These are phyloP conservation scores for Stachybotrys elegans DNA, from an alignment of 2,329 filamentous ascomycete species.

Conservation along the genomic window DNA sequence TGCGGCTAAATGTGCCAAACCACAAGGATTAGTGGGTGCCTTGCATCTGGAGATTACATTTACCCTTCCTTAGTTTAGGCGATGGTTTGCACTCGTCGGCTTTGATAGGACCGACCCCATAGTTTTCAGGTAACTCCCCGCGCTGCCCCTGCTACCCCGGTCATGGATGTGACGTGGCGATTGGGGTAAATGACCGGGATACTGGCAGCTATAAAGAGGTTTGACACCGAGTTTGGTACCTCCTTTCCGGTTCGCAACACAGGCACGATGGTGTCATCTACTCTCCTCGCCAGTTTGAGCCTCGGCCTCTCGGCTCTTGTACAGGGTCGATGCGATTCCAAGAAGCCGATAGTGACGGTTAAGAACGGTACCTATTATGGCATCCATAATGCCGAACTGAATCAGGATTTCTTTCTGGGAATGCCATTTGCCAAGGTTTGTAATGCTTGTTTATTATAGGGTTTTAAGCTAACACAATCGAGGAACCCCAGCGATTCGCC, in stretches of 20 bases:
- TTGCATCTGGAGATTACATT: too few relatives aligned
- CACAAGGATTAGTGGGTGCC: too few relatives aligned
- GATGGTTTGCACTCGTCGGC: too few relatives aligned
- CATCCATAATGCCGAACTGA: constrained; percentile 26
- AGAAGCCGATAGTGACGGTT: constrained; percentile 3
- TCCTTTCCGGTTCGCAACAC: background rate
- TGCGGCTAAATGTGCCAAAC: too few relatives aligned
- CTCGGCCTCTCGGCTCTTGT: constrained; percentile 2
- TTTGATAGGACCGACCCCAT: too few relatives aligned
- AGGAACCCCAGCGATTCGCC: constrained; percentile 6
- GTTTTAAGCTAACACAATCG: background rate
- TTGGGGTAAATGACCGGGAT: background rate
- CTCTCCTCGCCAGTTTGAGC: constrained; percentile 1
- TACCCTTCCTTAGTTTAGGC: too few relatives aligned
- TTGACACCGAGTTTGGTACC: background rate
- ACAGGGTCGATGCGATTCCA: constrained; percentile 4
- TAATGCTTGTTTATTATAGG: background rate
- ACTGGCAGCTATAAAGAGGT: background rate
- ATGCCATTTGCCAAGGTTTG: constrained; percentile 41
- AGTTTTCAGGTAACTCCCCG: too few relatives aligned
- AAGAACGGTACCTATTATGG: constrained; percentile 28
- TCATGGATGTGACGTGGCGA: background rate
- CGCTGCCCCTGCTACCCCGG: background rate
- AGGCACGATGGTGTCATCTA: background rate
- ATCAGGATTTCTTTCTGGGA: constrained; percentile 41